These are phyloP conservation scores for Lentinus tigrinus DNA, from an alignment of 768 basidiomycete species.

Conservation along the genomic window DNA sequence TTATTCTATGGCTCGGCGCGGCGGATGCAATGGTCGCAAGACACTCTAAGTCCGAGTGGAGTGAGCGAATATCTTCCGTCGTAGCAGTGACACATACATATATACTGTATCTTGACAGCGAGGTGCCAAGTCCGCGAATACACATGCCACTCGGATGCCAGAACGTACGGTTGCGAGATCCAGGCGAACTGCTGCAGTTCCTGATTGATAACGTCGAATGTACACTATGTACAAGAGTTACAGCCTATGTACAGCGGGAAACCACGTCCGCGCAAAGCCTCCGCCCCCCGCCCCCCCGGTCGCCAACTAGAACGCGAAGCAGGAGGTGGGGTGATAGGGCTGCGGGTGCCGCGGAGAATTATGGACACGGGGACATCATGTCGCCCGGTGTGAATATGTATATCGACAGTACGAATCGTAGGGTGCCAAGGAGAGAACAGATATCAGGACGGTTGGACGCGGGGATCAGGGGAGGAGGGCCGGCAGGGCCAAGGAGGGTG, in stretches of 20 bases:
- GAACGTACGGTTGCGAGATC: too few relatives aligned
- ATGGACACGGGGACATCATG: constrained; percentile 12
- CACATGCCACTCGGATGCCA: too few relatives aligned
- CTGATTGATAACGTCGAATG: constrained; percentile 13
- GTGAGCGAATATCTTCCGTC: too few relatives aligned
- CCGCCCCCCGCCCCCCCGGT: background rate
- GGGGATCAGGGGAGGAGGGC: background rate
- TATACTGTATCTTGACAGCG: too few relatives aligned
- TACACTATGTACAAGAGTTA: constrained; percentile 6
- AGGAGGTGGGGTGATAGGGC: background rate
- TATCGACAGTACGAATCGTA: background rate
- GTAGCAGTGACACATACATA: too few relatives aligned
- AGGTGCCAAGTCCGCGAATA: too few relatives aligned
- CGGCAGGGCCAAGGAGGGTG: background rate
- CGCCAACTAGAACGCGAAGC: too few relatives aligned
- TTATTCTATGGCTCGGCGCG: background rate
- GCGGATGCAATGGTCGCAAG: background rate
- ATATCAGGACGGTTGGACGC: background rate
- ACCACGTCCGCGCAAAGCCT: too few relatives aligned
- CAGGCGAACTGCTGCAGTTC: background rate
- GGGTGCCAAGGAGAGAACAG: background rate
- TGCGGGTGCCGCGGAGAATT: background rate
- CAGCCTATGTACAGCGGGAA: background rate
- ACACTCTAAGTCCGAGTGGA: too few relatives aligned
- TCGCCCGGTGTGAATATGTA: background rate